Base-by-base conservation (phyloP, 1,284 basidiomycete species). In the Fomitopsis pinicola region DNA sequence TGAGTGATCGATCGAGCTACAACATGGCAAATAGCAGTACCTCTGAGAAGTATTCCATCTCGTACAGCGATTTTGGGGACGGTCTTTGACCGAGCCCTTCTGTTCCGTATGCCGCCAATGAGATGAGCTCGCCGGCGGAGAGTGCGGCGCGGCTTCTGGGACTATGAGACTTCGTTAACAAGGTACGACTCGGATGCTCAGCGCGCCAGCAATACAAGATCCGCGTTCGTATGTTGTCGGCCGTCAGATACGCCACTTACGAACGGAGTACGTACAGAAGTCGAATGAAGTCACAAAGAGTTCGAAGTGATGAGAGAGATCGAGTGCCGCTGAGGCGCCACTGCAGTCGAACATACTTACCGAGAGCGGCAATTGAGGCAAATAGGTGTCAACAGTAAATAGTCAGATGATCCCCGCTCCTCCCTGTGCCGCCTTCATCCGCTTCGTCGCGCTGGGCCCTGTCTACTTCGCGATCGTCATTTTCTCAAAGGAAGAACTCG, bases 11-110 rank as follows among this genome's bases (percentile, higher is more conserved):
- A n/a, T 45, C 36, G 46, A n/a, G 45, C 42, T 35, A 17, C 54
- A 33, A 14, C 40, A 36, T 57, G 17, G 56, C 66, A 57, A 64
- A 57, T 40, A 50, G 45, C 38, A 59, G 48, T 69, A 85, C 87
- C 80, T 88, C 84, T 67, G 82, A 82, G 69, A 88, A 81, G 62
- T 79, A 71, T 68, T 87, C 81, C 69, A 72, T 72, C 60, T 55
- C 63, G 58, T 57, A 35, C 3, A 44, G 19, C 10, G 26, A 17
- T 33, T 26, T 53, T 9, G 15, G 28, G 14, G 48, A 46, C 48
- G 48, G 8, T 26, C n/a, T 6, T 3, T 50, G 9, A 40, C 38
- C 4, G 12, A 40, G 14, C 38, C 38, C 12, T 4, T 10, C 8
- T 40, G 9, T 6, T 40, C 38, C 12, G 14, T 14, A 15, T 3